Percentiles rank a stretch among this genome's conserved stretches.
Evolutionary conservation across 495 filamentous ascomycete species (phyloP).

Genomic region (Penicillium atrosanguineum): DNA sequence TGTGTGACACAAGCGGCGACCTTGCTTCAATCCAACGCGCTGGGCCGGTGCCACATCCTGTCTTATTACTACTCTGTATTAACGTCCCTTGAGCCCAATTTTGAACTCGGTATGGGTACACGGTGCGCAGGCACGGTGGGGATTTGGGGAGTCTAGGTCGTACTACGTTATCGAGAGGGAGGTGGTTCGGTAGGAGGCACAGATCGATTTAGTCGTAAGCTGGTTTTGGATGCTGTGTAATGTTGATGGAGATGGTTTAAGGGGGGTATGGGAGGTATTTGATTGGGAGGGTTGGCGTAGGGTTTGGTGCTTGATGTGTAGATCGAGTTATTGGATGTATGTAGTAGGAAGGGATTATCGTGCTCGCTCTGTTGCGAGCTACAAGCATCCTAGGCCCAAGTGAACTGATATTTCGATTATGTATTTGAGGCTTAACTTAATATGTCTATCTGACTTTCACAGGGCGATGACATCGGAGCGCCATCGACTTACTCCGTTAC

Average conservation of each 20-base stretch:
- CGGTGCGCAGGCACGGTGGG: conserved; percentile 1
- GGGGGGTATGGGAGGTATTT: neutral
- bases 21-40: neutral
- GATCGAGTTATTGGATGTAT: neutral
- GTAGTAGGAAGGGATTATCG: neutral
- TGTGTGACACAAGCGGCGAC: conserved; percentile 20
- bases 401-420: neutral
- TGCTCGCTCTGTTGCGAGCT: no score
- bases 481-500: neutral
- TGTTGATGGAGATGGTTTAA: neutral
- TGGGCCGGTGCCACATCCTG: conserved; percentile 11
- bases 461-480: neutral
- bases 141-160: neutral
- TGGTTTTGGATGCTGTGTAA: neutral
- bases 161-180: neutral
- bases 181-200: neutral
- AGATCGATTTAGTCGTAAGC: neutral
- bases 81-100: conserved; percentile 15
- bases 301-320: neutral
- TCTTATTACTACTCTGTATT: conserved; percentile 20
- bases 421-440: neutral
- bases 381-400: no score
- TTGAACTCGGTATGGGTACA: conserved; percentile 2
- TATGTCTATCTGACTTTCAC: neutral
- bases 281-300: neutral